Evolutionary conservation across 192 early-diverging fungal genomes (phyloP).

Genomic region (Umbelopsis sp.): DNA sequence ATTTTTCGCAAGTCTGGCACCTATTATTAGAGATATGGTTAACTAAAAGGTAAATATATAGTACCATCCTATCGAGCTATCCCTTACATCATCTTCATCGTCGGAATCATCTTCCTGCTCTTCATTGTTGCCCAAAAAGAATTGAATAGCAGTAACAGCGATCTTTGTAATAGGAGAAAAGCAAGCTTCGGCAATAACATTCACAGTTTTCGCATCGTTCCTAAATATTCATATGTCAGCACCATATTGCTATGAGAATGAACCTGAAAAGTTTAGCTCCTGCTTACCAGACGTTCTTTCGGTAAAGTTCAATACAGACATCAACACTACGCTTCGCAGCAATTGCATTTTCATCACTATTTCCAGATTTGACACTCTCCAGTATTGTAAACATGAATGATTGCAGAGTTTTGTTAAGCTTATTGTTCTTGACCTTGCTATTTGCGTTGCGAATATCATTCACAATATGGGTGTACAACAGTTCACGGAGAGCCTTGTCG

Average conservation of each 20-base stretch:
- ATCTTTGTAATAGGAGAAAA: slow-evolving; percentile 92
- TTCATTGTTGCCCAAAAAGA: slow-evolving; percentile 86
- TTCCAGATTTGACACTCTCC: slow-evolving; percentile 64
- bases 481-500: slow-evolving; percentile 88
- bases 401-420: slow-evolving; percentile 96
- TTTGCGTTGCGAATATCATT: slow-evolving; percentile 94
- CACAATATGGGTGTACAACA: slow-evolving; percentile 93
- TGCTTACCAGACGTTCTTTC: slow-evolving; percentile 87
- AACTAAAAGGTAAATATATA: not conserved
- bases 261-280: not conserved
- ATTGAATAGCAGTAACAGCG: slow-evolving; percentile 89
- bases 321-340: slow-evolving; percentile 97
- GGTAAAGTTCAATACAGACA: slow-evolving; percentile 96
- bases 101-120: slow-evolving; percentile 74
- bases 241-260: not conserved
- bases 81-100: slow-evolving; percentile 51
- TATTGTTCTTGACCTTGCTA: slow-evolving; percentile 93
- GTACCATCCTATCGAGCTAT: not conserved
- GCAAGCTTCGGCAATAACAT: slow-evolving; percentile 96
- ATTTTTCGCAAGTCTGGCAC: slow-evolving; percentile 70
- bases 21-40: not conserved
- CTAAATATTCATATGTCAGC: slow-evolving; percentile 24
- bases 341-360: slow-evolving; percentile 72
- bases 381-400: slow-evolving; percentile 98
- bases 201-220: slow-evolving; percentile 98